Conservation (phyloP, 2,329 filamentous ascomycete species). For the Cryphonectria nitschkei region DNA sequence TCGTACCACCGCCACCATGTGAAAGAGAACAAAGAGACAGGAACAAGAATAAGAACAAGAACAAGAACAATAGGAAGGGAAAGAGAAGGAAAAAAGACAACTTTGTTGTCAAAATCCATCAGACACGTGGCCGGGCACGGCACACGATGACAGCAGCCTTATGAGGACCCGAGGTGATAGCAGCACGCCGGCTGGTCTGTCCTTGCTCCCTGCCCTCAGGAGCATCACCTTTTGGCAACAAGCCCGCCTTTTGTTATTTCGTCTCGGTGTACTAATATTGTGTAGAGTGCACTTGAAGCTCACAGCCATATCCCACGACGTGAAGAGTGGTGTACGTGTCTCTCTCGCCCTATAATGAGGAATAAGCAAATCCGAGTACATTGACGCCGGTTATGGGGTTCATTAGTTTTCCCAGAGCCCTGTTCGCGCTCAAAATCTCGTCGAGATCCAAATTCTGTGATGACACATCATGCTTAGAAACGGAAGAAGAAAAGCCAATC, state of each 20-base stretch:
- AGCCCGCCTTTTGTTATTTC: background rate
- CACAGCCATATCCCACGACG: background rate
- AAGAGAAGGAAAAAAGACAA: too few relatives aligned
- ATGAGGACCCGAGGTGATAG: background rate
- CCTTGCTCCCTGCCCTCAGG: background rate
- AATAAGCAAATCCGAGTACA: background rate
- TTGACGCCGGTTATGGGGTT: background rate
- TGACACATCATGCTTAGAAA: background rate
- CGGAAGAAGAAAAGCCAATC: background rate
- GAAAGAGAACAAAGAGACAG: background rate
- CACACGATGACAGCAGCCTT: background rate
- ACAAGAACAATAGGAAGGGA: too few relatives aligned
- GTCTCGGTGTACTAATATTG: background rate
- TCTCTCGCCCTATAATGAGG: background rate
- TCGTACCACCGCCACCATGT: background rate
- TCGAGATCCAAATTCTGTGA: background rate
- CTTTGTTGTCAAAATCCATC: background rate
- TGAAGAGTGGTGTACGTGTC: background rate
- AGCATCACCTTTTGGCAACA: background rate
- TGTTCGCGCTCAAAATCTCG: background rate
- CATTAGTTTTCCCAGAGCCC: background rate
- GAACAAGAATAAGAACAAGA: background rate
- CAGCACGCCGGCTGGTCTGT: background rate
- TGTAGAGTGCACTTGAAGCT: background rate
- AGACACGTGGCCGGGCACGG: conserved; percentile 3